Evolutionary conservation across 306 rosid genomes (phyloP).

Genomic region (Oemleria cerasiformis): DNA sequence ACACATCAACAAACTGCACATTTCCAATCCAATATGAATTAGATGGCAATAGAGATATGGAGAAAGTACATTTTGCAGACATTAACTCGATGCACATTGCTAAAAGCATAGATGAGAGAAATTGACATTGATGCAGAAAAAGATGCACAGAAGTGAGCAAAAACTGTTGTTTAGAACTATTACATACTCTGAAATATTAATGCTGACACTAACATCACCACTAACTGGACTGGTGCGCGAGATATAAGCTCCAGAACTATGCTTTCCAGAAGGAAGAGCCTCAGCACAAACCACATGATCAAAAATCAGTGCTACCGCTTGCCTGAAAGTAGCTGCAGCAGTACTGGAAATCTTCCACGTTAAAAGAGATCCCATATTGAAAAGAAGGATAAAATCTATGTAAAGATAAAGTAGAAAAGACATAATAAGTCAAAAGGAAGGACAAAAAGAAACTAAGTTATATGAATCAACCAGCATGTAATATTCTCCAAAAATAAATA

Average conservation of each 20-base stretch:
- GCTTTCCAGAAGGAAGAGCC: conserved; percentile 88
- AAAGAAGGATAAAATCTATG: conserved; percentile 2
- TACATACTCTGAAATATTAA: conserved; percentile 73
- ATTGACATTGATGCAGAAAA: conserved; percentile 16
- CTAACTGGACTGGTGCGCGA: conserved; percentile 74
- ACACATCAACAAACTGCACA: background rate
- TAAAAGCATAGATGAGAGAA: background rate
- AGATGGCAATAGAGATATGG: conserved; percentile 5
- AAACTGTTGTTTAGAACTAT: conserved; percentile 6
- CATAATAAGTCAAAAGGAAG: background rate
- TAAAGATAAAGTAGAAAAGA: conserved; percentile 2
- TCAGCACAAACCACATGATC: conserved; percentile 75
- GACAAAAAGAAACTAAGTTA: conserved; percentile 7
- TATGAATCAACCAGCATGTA: conserved; percentile 17
- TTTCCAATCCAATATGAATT: background rate
- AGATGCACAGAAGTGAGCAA: conserved; percentile 1
- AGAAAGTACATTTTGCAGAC: background rate
- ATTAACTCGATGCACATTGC: background rate
- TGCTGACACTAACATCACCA: conserved; percentile 75
- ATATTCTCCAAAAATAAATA: background rate
- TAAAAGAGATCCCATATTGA: conserved; percentile 27
- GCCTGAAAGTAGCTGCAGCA: conserved; percentile 99
- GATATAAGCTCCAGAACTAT: conserved; percentile 66
- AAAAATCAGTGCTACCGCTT: conserved; percentile 91
- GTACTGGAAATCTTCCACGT: conserved; percentile 64